phyloP scores from a whole-genome alignment of 2,329 filamentous ascomycete genomes.

The Didymella glomerata region DNA sequence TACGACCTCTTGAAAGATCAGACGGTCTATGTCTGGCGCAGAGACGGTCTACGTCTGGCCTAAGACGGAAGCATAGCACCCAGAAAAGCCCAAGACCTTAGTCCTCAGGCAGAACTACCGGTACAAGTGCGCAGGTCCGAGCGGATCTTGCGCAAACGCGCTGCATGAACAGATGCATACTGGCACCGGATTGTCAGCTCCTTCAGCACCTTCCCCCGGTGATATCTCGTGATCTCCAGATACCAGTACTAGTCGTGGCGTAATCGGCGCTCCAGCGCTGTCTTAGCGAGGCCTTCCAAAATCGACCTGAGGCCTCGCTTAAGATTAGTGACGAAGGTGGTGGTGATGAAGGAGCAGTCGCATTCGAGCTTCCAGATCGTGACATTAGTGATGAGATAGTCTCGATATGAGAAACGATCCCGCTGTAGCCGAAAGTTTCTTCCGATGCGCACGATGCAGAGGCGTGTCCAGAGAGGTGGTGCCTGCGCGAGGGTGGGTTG shows the following conservation, averaged over 20 bases:
- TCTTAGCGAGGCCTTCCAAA: not conserved
- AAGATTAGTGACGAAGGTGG: not conserved
- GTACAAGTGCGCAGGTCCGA: not conserved
- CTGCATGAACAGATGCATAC: not conserved
- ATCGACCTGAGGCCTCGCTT: not conserved
- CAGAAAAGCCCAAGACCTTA: not conserved
- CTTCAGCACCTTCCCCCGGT: not conserved
- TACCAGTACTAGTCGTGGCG: not conserved
- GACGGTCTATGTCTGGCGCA: not conserved
- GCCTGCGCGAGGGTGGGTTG: not conserved
- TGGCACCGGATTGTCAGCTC: not conserved
- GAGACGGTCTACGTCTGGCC: not conserved
- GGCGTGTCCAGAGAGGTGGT: not conserved
- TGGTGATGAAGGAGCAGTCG: not conserved
- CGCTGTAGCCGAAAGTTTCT: too few species aligned
- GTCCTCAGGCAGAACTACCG: not conserved
- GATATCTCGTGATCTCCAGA: not conserved
- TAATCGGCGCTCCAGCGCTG: not conserved
- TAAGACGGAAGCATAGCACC: not conserved
- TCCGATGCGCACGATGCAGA: too few species aligned
- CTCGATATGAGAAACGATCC: too few species aligned
- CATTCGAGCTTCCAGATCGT: not conserved
- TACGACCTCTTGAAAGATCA: constrained; percentile 1
- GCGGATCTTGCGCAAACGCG: not conserved
- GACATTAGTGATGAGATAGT: not conserved